Percentiles rank a stretch among this genome's conserved stretches.
Evolutionary conservation across 2,329 filamentous ascomycete genomes (phyloP).

Genomic region (Colletotrichum limetticola): DNA sequence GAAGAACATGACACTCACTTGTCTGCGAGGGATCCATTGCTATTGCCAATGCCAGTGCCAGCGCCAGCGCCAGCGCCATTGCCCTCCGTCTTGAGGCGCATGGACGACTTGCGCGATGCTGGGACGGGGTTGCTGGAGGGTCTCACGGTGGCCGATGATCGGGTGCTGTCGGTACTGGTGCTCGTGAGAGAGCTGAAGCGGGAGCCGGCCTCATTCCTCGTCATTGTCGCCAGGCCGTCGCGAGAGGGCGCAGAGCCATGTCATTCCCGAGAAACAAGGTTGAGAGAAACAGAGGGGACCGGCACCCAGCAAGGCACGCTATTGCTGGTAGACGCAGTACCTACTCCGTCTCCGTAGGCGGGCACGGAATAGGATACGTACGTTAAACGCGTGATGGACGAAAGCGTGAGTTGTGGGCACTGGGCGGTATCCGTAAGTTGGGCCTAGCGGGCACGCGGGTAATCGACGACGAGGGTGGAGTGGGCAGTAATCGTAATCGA

Average conservation of each 20-base stretch:
- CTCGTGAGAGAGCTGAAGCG: constrained; percentile 75
- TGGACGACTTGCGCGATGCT: constrained; percentile 44
- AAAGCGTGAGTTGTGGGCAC: too few relatives aligned
- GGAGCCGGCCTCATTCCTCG: constrained; percentile 71
- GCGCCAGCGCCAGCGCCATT: constrained; percentile 43
- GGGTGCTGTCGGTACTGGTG: constrained; percentile 73
- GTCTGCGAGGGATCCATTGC: constrained; percentile 44
- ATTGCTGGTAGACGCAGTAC: background rate
- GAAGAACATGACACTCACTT: constrained; percentile 44
- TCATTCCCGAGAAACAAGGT: constrained; percentile 30
- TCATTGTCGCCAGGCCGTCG: constrained; percentile 66
- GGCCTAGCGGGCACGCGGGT: background rate
- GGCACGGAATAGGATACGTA: too few relatives aligned
- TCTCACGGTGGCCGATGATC: constrained; percentile 73
- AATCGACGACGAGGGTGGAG: constrained; percentile 1
- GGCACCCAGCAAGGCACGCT: background rate
- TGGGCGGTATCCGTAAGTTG: background rate
- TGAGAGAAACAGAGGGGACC: background rate
- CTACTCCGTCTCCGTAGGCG: background rate
- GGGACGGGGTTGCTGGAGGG: constrained; percentile 50
- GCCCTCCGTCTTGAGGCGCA: constrained; percentile 54
- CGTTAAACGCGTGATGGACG: too few relatives aligned
- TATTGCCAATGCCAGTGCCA: constrained; percentile 44
- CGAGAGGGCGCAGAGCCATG: constrained; percentile 32
- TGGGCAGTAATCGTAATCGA: background rate